phyloP scores from a whole-genome alignment of 257 asterid genomes.

The Lavandula angustifolia region DNA sequence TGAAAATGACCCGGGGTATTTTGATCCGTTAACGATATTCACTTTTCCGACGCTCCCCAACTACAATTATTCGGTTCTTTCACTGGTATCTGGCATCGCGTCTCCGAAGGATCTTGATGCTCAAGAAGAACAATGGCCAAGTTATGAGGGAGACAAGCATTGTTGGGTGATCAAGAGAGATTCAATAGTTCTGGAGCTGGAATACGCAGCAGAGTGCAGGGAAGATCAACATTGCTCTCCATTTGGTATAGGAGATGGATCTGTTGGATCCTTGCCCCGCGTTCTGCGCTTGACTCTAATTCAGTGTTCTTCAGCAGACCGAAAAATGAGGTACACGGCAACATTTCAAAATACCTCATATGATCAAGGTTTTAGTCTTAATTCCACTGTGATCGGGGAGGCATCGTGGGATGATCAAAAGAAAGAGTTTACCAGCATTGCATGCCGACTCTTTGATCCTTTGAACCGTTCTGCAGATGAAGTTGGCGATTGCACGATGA shows the following conservation, averaged over 20 bases:
- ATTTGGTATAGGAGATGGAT: constrained; percentile 8
- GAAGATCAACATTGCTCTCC: constrained; percentile 36
- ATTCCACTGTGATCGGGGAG: constrained; percentile 53
- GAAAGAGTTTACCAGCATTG: constrained; percentile 47
- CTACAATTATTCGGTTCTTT: constrained; percentile 47
- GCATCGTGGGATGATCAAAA: constrained; percentile 56
- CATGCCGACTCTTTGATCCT: constrained; percentile 48
- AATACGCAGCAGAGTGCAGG: constrained; percentile 40
- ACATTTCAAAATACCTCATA: constrained; percentile 29
- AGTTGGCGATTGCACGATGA: constrained; percentile 54
- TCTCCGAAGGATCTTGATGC: not conserved
- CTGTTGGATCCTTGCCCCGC: constrained; percentile 31
- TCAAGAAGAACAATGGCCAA: constrained; percentile 29
- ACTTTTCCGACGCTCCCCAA: constrained; percentile 33
- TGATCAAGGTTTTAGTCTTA: constrained; percentile 26
- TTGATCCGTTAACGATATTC: constrained; percentile 49
- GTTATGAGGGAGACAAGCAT: constrained; percentile 30
- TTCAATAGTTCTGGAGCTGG: constrained; percentile 35
- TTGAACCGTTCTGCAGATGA: constrained; percentile 17
- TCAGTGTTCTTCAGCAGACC: constrained; percentile 45
- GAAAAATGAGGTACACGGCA: constrained; percentile 40
- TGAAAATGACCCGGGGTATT: constrained; percentile 35
- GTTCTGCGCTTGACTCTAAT: constrained; percentile 38
- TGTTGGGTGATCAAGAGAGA: constrained; percentile 30
- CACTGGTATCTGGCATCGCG: not conserved